Evolutionary conservation across 305 asterid species (phyloP).

Genomic region (Plantago lanceolata): DNA sequence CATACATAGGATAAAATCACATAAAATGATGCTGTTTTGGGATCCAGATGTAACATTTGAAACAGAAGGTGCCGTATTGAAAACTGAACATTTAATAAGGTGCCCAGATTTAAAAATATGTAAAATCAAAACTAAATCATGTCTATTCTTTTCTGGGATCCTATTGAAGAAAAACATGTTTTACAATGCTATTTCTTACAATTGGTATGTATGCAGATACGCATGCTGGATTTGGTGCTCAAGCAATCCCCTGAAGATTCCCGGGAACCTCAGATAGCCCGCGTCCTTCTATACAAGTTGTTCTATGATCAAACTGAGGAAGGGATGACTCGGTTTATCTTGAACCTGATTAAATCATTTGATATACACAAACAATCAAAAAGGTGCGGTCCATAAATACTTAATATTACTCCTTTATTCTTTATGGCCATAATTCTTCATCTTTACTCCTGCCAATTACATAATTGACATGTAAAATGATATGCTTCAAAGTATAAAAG

Average conservation of each 20-base stretch:
- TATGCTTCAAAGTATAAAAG: slow-evolving; percentile 13
- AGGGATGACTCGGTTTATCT: slow-evolving; percentile 84
- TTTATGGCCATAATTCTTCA: slow-evolving; percentile 19
- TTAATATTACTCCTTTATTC: background rate
- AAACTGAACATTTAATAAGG: no score
- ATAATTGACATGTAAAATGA: slow-evolving; percentile 7
- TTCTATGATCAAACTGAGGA: slow-evolving; percentile 98
- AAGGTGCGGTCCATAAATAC: slow-evolving; percentile 48
- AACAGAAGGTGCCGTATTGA: no score
- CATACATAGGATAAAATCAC: no score
- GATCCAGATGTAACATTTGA: no score
- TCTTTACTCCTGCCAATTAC: slow-evolving; percentile 20
- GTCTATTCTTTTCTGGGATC: slow-evolving; percentile 3
- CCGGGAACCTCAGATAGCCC: slow-evolving; percentile 82
- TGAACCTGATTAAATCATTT: slow-evolving; percentile 85
- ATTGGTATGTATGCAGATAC: slow-evolving; percentile 56
- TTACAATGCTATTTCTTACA: slow-evolving; percentile 31
- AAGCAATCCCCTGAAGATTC: slow-evolving; percentile 78
- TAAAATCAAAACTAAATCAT: slow-evolving; percentile 13
- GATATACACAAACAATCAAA: slow-evolving; percentile 79
- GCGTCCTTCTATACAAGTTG: slow-evolving; percentile 90
- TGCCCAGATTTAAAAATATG: no score
- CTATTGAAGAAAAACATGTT: slow-evolving; percentile 16
- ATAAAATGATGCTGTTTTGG: no score
- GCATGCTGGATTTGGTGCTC: slow-evolving; percentile 88